Evolutionary conservation across 2,329 filamentous ascomycete species (phyloP).

Genomic region (Polychaeton citri): DNA sequence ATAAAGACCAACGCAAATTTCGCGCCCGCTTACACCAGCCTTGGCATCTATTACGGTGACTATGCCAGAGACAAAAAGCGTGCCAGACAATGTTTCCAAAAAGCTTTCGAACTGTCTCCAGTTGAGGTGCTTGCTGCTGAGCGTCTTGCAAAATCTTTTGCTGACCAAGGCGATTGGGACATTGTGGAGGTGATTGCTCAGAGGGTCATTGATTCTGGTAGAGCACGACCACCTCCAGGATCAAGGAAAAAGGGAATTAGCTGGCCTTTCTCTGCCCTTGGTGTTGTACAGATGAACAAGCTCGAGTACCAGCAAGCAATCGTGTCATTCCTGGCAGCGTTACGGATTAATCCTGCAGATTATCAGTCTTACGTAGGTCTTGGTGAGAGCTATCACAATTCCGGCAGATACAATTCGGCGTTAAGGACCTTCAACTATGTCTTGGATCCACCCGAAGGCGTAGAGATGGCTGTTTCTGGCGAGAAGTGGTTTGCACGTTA

Average conservation of each 20-base stretch:
- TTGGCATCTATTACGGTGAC: slow-evolving; percentile 83
- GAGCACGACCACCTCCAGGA: slow-evolving; percentile 76
- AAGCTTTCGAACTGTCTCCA: slow-evolving; percentile 83
- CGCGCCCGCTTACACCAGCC: slow-evolving; percentile 79
- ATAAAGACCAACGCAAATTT: slow-evolving; percentile 79
- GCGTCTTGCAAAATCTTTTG: slow-evolving; percentile 71
- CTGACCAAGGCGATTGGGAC: slow-evolving; percentile 88
- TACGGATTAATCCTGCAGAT: slow-evolving; percentile 70
- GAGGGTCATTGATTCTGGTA: slow-evolving; percentile 87
- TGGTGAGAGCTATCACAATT: slow-evolving; percentile 94
- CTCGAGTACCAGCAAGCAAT: slow-evolving; percentile 83
- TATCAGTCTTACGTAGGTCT: slow-evolving; percentile 95
- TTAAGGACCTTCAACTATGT: slow-evolving; percentile 83
- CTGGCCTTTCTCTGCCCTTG: slow-evolving; percentile 90
- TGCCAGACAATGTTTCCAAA: slow-evolving; percentile 86
- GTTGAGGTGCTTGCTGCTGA: slow-evolving; percentile 80
- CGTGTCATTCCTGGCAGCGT: slow-evolving; percentile 77
- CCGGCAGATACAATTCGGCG: slow-evolving; percentile 85
- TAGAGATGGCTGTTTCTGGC: slow-evolving; percentile 40
- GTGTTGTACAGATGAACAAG: slow-evolving; percentile 87
- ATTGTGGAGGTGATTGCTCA: slow-evolving; percentile 86
- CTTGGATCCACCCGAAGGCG: slow-evolving; percentile 54
- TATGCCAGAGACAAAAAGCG: slow-evolving; percentile 78
- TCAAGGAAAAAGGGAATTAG: slow-evolving; percentile 87
- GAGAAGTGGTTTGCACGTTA: slow-evolving; percentile 94